Conservation (phyloP, 345 rosid species). For the Eucalyptus dawsonii region DNA sequence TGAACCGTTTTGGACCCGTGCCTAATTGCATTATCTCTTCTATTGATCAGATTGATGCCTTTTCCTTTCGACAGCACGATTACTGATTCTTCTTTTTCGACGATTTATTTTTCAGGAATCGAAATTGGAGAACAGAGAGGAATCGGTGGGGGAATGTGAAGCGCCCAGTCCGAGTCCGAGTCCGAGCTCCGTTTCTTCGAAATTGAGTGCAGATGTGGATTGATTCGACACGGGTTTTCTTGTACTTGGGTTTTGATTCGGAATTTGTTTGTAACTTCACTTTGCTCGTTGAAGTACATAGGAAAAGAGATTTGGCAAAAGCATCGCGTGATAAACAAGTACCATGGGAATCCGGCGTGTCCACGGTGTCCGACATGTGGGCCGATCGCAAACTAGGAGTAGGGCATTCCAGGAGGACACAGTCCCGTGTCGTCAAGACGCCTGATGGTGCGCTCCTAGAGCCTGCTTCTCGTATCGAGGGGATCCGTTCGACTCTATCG, state of each 20-base stretch:
- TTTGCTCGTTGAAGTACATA: neutral
- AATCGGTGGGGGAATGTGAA: neutral
- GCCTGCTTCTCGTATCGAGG: neutral
- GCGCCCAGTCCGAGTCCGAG: neutral
- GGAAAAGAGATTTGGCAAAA: neutral
- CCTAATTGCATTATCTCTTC: neutral
- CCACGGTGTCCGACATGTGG: neutral
- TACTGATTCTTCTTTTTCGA: neutral
- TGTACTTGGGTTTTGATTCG: neutral
- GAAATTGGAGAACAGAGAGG: neutral
- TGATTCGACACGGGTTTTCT: neutral
- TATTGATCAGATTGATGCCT: neutral
- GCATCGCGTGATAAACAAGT: neutral
- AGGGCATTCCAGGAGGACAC: neutral
- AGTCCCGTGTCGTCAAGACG: neutral
- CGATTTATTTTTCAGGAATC: neutral
- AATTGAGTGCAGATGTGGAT: neutral
- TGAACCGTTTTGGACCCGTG: neutral
- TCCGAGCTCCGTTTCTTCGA: neutral
- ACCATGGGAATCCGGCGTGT: neutral
- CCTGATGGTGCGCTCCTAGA: rapidly evolving
- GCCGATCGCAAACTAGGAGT: neutral
- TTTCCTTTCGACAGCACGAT: neutral
- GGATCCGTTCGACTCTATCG: neutral
- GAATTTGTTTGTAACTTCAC: neutral